Conservation (phyloP, 2,329 filamentous ascomycete species). For the Spiromastix sp. region DNA sequence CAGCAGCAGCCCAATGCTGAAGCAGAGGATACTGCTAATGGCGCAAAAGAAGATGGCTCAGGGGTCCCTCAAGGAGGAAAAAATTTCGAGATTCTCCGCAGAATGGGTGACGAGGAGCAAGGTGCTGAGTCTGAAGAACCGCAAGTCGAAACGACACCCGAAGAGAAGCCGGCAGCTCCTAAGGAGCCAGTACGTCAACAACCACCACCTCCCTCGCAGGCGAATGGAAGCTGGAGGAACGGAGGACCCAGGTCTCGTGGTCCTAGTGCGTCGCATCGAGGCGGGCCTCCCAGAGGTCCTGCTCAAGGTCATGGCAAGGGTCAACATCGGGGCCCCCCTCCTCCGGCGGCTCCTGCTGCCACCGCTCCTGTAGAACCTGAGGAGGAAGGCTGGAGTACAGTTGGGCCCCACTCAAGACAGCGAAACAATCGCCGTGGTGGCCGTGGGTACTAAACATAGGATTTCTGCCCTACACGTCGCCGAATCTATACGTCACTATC, state of each 20-base stretch:
- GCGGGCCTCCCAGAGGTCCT: conserved; percentile 4
- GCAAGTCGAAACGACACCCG: conserved; percentile 19
- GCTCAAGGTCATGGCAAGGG: conserved; percentile 7
- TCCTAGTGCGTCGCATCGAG: conserved; percentile 7
- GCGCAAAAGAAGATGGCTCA: conserved; percentile 29
- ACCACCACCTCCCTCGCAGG: conserved; percentile 24
- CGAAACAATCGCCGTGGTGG: conserved; percentile 35
- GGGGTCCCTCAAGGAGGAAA: conserved; percentile 34
- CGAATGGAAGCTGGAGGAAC: conserved; percentile 33
- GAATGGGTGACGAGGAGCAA: conserved; percentile 38
- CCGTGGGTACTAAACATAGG: conserved; percentile 1
- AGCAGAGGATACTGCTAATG: conserved; percentile 26
- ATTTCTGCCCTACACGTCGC: not conserved
- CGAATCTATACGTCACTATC: not conserved
- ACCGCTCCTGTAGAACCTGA: conserved; percentile 23
- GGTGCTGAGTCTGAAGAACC: conserved; percentile 25
- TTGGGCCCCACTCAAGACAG: conserved; percentile 32
- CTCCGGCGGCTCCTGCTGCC: conserved; percentile 18
- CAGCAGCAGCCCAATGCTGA: conserved; percentile 26
- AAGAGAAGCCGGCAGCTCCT: conserved; percentile 18
- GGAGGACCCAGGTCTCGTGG: conserved; percentile 4
- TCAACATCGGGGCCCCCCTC: conserved; percentile 2
- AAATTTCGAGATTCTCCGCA: conserved; percentile 47
- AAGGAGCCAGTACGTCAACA: conserved; percentile 9
- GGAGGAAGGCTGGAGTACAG: conserved; percentile 40